Percentiles rank a stretch among this genome's conserved stretches.
phyloP scores from a whole-genome alignment of 305 asterid genomes.

The Andrographis paniculata region DNA sequence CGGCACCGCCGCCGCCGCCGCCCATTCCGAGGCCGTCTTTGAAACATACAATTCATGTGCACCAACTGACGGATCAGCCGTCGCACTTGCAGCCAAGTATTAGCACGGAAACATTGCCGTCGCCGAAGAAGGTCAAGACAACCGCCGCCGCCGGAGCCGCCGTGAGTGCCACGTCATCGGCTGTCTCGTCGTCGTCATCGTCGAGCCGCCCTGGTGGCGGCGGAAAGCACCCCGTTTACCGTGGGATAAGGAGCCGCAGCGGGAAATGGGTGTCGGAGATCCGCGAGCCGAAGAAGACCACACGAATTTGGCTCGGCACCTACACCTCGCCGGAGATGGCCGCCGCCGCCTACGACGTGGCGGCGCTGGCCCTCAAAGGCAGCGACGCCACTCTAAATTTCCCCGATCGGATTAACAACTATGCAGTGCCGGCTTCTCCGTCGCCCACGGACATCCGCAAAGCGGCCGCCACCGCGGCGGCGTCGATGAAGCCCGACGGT shows the following conservation, averaged over 20 bases:
- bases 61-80: slow-evolving; percentile 15
- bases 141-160: slow-evolving; percentile 10
- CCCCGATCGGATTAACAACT: slow-evolving; percentile 26
- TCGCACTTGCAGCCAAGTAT: slow-evolving; percentile 17
- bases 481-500: slow-evolving; percentile 29
- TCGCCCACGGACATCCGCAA: slow-evolving; percentile 42
- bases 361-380: slow-evolving; percentile 47
- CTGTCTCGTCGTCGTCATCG: slow-evolving; percentile 9
- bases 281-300: slow-evolving; percentile 68
- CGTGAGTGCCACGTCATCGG: slow-evolving; percentile 3
- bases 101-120: slow-evolving; percentile 22
- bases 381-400: slow-evolving; percentile 37
- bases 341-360: slow-evolving; percentile 55
- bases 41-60: neutral
- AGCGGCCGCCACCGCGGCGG: slow-evolving; percentile 60
- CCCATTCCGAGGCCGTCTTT: slow-evolving; percentile 5
- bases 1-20: neutral
- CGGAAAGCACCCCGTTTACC: slow-evolving; percentile 32
- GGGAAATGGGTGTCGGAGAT: slow-evolving; percentile 74
- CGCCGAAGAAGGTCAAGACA: slow-evolving; percentile 32
- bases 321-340: slow-evolving; percentile 66
- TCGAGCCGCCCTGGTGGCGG: slow-evolving; percentile 20
- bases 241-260: slow-evolving; percentile 47
- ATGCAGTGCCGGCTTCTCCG: slow-evolving; percentile 47
- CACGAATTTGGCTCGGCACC: slow-evolving; percentile 81